A percentile compares a stretch with the other conserved stretches of the same genome.
phyloP scores from a whole-genome alignment of 306 rosid species.

The Ochetophila trinervis region DNA sequence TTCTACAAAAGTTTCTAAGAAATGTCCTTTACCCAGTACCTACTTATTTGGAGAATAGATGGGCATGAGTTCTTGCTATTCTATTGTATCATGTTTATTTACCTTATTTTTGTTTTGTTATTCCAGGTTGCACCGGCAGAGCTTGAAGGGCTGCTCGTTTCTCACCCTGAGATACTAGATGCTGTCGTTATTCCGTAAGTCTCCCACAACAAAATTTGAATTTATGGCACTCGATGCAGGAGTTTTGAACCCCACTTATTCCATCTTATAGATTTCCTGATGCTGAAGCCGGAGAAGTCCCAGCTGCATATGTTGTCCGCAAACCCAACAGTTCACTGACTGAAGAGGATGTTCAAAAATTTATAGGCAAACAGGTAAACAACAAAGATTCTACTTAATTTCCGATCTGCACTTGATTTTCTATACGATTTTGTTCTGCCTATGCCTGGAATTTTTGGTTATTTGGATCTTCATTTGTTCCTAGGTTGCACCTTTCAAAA shows the following conservation, averaged over 20 bases:
- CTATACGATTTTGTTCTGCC: background rate
- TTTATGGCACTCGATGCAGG: background rate
- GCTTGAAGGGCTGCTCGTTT: constrained; percentile 86
- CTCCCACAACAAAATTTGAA: background rate
- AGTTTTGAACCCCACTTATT: background rate
- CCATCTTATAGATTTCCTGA: constrained; percentile 62
- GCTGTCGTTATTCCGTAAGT: constrained; percentile 98
- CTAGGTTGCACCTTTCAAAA: constrained; percentile 88
- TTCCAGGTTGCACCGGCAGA: constrained; percentile 95
- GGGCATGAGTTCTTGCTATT: background rate
- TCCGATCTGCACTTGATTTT: background rate
- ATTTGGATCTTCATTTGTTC: constrained; percentile 3
- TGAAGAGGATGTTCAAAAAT: constrained; percentile 60
- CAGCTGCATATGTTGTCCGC: constrained; percentile 73
- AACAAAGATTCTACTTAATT: background rate
- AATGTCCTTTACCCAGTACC: too few relatives aligned
- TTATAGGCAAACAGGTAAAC: constrained; percentile 64
- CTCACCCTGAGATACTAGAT: constrained; percentile 89
- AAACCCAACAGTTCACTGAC: constrained; percentile 68
- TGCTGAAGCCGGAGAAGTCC: constrained; percentile 94
- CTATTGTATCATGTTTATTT: constrained; percentile 4
- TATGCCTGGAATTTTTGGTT: background rate
- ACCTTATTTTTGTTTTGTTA: constrained; percentile 2
- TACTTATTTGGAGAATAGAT: background rate
- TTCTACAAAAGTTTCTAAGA: too few relatives aligned